A percentile compares a stretch with the other conserved stretches of the same genome.
Conservation (phyloP, 495 filamentous ascomycete genomes). For the Saxophila tyrrhenica region DNA sequence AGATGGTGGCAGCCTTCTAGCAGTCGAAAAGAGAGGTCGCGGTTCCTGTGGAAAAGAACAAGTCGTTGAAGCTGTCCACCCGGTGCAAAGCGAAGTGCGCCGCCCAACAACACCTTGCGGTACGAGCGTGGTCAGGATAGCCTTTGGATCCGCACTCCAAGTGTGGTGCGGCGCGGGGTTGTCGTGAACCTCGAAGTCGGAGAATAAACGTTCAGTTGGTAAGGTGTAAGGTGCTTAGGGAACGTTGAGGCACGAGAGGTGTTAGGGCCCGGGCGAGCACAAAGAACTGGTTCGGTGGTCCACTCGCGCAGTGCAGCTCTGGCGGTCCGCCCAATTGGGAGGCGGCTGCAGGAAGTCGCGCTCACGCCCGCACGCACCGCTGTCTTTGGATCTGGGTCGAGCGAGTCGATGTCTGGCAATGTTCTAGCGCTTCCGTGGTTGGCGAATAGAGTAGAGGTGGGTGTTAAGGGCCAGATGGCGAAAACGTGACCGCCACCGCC, state of each 20-base stretch:
- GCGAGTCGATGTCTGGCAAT: neutral
- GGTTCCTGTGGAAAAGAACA: neutral
- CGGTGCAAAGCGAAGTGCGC: neutral
- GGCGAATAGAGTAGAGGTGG: neutral
- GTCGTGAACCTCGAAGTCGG: conserved; percentile 7
- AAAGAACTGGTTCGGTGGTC: conserved; percentile 3
- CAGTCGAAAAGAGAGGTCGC: neutral
- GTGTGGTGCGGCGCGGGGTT: conserved; percentile 1
- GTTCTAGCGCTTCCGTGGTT: neutral
- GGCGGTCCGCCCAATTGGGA: conserved; percentile 1
- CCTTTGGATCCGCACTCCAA: neutral
- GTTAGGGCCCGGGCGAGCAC: neutral
- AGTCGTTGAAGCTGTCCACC: neutral
- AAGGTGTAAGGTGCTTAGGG: neutral
- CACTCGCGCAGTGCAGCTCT: neutral
- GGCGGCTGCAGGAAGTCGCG: conserved; percentile 11
- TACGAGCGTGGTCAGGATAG: neutral
- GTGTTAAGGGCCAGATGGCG: neutral
- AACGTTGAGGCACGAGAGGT: conserved; percentile 1
- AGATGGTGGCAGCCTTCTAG: neutral
- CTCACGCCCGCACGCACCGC: neutral
- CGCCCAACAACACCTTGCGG: neutral
- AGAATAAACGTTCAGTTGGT: conserved; percentile 11
- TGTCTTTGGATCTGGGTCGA: neutral
- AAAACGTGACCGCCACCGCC: neutral